Conservation (phyloP, 345 rosid species). For the Streptanthus diversifolius region DNA sequence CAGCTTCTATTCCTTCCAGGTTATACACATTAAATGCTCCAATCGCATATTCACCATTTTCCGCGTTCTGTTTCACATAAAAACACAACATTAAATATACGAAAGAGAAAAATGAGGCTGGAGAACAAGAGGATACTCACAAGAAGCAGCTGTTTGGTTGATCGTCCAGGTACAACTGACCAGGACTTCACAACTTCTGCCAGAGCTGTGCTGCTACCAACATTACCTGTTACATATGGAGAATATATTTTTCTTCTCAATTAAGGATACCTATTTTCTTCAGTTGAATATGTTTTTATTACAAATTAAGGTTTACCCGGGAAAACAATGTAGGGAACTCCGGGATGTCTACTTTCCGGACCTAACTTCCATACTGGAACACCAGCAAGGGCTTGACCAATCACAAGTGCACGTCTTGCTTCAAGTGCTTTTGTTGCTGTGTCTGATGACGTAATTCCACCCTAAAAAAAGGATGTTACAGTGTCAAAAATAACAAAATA, state of each 20-base stretch:
- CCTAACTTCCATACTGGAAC: slow-evolving; percentile 97
- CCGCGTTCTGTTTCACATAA: slow-evolving; percentile 62
- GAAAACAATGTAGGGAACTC: slow-evolving; percentile 94
- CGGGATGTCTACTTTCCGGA: slow-evolving; percentile 95
- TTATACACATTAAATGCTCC: slow-evolving; percentile 98
- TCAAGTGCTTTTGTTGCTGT: slow-evolving; percentile 93
- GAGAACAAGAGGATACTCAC: slow-evolving; percentile 40
- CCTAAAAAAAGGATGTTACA: slow-evolving; percentile 46
- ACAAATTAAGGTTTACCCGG: slow-evolving; percentile 54
- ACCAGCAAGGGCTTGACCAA: slow-evolving; percentile 95
- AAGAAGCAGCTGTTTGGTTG: slow-evolving; percentile 71
- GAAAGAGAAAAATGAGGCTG: not conserved
- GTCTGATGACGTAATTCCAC: slow-evolving; percentile 97
- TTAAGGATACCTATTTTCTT: not conserved
- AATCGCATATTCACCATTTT: slow-evolving; percentile 82
- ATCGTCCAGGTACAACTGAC: slow-evolving; percentile 58
- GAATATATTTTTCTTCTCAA: not conserved
- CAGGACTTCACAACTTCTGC: slow-evolving; percentile 87
- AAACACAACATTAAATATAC: slow-evolving; percentile 34
- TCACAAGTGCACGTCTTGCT: slow-evolving; percentile 81
- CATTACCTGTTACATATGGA: slow-evolving; percentile 58
- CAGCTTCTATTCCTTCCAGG: slow-evolving; percentile 92
- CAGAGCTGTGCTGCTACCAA: slow-evolving; percentile 72
- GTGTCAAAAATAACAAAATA: not conserved
- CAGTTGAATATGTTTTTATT: not conserved